A percentile compares a stretch with the other conserved stretches of the same genome.
These are phyloP conservation scores for Endoconidiophora laricicola DNA, from an alignment of 2,329 filamentous ascomycete genomes.

Conservation along the genomic window DNA sequence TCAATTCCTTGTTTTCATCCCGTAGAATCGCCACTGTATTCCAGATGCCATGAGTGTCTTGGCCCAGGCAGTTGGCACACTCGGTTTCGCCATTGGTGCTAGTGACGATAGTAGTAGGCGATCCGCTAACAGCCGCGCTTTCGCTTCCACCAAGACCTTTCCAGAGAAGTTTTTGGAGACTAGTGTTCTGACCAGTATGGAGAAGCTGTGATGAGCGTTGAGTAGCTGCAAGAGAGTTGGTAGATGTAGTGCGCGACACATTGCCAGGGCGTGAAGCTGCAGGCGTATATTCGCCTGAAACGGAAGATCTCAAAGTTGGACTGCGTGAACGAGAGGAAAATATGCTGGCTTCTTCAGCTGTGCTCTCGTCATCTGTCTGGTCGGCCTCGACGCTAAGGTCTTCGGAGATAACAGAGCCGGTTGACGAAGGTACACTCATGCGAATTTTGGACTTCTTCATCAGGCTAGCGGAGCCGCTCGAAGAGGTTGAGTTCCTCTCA, in stretches of 20 bases:
- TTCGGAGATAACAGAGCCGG: conserved; percentile 30
- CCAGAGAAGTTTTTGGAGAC: conserved; percentile 1
- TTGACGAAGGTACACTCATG: conserved; percentile 5
- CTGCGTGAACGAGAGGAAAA: conserved; percentile 46
- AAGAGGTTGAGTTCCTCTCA: not conserved
- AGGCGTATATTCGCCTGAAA: conserved; percentile 2
- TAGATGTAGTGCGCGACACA: conserved; percentile 20
- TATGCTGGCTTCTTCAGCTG: conserved; percentile 33
- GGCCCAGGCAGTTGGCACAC: conserved; percentile 42
- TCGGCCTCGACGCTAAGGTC: conserved; percentile 39
- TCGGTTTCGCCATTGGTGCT: conserved; percentile 16
- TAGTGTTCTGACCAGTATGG: conserved; percentile 3
- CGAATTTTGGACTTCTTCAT: not conserved
- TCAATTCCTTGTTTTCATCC: conserved; percentile 45
- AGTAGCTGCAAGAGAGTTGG: conserved; percentile 14
- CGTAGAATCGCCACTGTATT: conserved; percentile 44
- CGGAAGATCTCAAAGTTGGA: conserved; percentile 24
- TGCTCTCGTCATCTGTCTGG: conserved; percentile 34
- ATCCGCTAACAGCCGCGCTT: not conserved
- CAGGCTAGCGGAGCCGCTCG: not conserved
- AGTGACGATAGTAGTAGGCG: conserved; percentile 11
- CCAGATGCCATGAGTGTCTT: conserved; percentile 44
- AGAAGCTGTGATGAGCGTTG: conserved; percentile 12
- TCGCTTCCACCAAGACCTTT: conserved; percentile 2
- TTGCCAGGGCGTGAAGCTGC: not conserved